Evolutionary conservation across 2,329 filamentous ascomycete species (phyloP), one percentile per base, ranked within the genome.

Genomic region (Penicillium sp.): DNA sequence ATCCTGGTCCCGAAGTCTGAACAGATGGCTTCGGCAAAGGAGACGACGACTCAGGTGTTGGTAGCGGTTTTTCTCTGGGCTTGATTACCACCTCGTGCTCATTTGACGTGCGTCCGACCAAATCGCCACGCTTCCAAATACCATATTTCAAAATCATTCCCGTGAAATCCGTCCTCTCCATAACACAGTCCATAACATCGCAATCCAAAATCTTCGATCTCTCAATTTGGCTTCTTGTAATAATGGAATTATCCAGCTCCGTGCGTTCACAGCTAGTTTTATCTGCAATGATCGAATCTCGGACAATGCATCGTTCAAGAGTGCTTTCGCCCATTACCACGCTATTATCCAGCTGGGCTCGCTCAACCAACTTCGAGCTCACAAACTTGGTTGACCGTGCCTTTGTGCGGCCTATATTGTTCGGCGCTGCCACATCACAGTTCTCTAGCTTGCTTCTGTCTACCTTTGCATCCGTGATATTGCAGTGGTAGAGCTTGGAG

Each of bases 111-210:
- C 61, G 55, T 14, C 62, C 59, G 9, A 64, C 54, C 33, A 64
- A 49, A 42, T 62, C 55, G 3, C 61, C 61, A 11, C 55, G 48
- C 24, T 60, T 59, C 62, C 62, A 64, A 28, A 64, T 62, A 1
- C 62, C 62, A 38, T 63, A 57, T 40, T 56, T 59, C 4, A 64
- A 51, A 16, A 59, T 55, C 62, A 63, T 62, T 1, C 61, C 59
- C 24, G 52, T 42, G 24, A 64, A 61, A 26, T 49, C 56, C 14
- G 59, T 60, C 21, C 48, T 45, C 16, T 50, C 35, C 6, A 63
- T 61, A 3, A 56, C 21, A 47, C 62, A 64, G 30, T 63, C 53
- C 38, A 52, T 57, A 24, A 63, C 49, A 45, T 64, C 59, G 50
- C 62, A 64, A 40, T 62, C 47, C 20, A n/a, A 49, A 26, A 64